These are phyloP conservation scores for Populus nigra DNA, from an alignment of 345 rosid species.

Conservation along the genomic window DNA sequence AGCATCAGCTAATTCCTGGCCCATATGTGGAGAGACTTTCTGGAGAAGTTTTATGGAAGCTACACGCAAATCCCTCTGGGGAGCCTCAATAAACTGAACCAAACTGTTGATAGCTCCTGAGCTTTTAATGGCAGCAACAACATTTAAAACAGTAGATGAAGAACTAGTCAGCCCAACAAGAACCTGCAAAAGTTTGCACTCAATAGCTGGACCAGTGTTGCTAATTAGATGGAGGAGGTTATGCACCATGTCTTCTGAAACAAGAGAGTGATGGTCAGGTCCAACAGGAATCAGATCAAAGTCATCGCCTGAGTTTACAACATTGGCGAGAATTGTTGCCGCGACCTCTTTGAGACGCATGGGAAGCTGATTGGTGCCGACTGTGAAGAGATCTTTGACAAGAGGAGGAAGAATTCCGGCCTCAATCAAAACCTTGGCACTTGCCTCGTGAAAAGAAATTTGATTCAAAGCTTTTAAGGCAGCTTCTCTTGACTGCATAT, in stretches of 20 bases:
- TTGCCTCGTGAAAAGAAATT: slow-evolving; percentile 71
- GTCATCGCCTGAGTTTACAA: slow-evolving; percentile 74
- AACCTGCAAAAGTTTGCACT: slow-evolving; percentile 87
- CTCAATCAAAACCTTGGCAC: slow-evolving; percentile 73
- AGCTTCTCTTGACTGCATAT: slow-evolving; percentile 70
- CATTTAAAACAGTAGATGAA: slow-evolving; percentile 56
- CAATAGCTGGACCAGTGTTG: slow-evolving; percentile 95
- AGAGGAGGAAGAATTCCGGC: slow-evolving; percentile 90
- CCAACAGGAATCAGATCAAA: slow-evolving; percentile 68
- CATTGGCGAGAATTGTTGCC: slow-evolving; percentile 86
- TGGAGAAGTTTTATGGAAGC: slow-evolving; percentile 84
- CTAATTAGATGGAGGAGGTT: slow-evolving; percentile 81
- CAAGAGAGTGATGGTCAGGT: slow-evolving; percentile 68
- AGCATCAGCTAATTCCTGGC: slow-evolving; percentile 76
- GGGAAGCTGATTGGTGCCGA: slow-evolving; percentile 73
- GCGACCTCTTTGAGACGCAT: slow-evolving; percentile 87
- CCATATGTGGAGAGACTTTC: slow-evolving; percentile 77
- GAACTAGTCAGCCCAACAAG: slow-evolving; percentile 90
- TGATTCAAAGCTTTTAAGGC: slow-evolving; percentile 82
- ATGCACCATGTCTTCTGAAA: slow-evolving; percentile 75
- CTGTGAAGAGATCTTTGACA: slow-evolving; percentile 73
- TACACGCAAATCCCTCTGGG: slow-evolving; percentile 71
- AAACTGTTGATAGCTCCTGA: slow-evolving; percentile 89
- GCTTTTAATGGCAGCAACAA: slow-evolving; percentile 81
- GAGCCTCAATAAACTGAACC: slow-evolving; percentile 93